Evolutionary conservation across 495 filamentous ascomycete genomes (phyloP), one percentile per base, ranked within the genome.

Genomic region (Lindgomyces ingoldianus): DNA sequence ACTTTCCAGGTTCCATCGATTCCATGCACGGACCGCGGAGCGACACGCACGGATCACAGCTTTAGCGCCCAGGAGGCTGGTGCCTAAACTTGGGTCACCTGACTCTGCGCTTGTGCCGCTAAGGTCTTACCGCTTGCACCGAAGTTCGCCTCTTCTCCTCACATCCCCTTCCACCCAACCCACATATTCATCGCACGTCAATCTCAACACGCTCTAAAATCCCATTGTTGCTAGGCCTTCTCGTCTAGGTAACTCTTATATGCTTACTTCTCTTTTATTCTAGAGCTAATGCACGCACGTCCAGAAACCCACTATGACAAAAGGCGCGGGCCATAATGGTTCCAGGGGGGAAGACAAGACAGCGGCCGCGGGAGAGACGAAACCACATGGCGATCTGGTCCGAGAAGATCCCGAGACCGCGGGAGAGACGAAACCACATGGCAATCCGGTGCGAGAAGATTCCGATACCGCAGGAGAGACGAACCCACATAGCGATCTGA

Each of bases 251-350:
- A 53, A 53, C n/a, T 22, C 27, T 53, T 53, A 24, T 53, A 30
- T 25, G 50, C 33, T 53, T 53, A 36, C 50, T 30, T 53, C 50
- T 53, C 50, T 53, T 53, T 27, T 53, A 53, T 24, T 53, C 50
- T 53, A 53, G 26, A 53, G 50, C 50, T 53, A 53, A 53, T 30
- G 26, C 50, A 53, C 50, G 18, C 50, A 53, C 50, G 50, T 53
- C 27, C 50, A 53, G 50, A 53, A 53, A 53, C 29, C 33, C 50
- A 25, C 50, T 53, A 53, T 53, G 50, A 53, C 50, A 53, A 53
- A 53, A 36, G 50, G 29, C 25, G 50, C 50, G 50, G 50, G 50
- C 27, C 50, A 53, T 36, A 27, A 53, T 53, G 19, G 50, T 53
- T 33, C 50, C 33, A 27, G 50, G 50, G 50, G 29, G 26, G 26